These are phyloP conservation scores for California macrophylla DNA, from an alignment of 441 rosid species.

Conservation along the genomic window DNA sequence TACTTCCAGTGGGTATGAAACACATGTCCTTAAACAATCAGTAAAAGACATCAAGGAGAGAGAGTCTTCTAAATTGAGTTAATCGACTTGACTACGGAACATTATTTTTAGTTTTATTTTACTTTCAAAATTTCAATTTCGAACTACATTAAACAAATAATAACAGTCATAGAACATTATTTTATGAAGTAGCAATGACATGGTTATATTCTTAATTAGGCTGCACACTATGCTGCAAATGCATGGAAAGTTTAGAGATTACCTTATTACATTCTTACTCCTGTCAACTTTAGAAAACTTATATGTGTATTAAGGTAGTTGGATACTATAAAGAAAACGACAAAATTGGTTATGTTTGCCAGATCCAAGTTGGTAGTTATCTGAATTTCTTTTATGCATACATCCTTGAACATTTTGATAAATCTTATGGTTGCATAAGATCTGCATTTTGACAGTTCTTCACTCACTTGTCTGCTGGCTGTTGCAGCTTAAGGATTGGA, in stretches of 20 bases:
- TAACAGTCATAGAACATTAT: not conserved
- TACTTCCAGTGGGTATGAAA: no score
- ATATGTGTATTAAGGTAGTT: not conserved
- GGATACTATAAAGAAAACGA: not conserved
- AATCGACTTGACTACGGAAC: not conserved
- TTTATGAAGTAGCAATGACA: not conserved
- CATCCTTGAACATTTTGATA: not conserved
- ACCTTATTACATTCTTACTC: not conserved
- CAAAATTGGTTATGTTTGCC: not conserved
- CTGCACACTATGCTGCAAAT: not conserved
- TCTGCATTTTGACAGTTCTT: constrained; percentile 4
- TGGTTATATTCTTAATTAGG: not conserved
- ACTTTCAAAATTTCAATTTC: not conserved
- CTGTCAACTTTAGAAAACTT: not conserved
- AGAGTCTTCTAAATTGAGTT: not conserved
- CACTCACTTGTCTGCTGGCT: constrained; percentile 22
- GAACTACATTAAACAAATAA: not conserved
- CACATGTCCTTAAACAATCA: no score
- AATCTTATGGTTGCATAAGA: not conserved
- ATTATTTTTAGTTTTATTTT: not conserved
- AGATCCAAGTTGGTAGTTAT: not conserved
- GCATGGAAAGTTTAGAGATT: not conserved
- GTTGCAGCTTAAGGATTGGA: constrained; percentile 71
- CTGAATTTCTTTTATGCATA: not conserved
- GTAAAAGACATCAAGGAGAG: no score